Evolutionary conservation across 192 early-diverging fungal species (phyloP).

Genomic region (Gigaspora rosea): DNA sequence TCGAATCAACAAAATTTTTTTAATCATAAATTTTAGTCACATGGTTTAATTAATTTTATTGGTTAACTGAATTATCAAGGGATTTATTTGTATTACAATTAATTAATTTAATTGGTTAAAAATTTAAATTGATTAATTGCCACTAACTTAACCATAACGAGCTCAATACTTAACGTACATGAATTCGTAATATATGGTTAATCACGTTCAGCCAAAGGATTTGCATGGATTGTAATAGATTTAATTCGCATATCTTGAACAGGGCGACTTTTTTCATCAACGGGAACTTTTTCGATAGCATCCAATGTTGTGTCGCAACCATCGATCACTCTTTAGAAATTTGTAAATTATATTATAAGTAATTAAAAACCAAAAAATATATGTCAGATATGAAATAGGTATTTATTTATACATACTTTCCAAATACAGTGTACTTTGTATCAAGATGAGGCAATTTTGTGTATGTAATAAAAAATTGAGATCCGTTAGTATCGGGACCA

Average conservation of each 20-base stretch:
- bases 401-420: slow-evolving; percentile 60
- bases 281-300: slow-evolving; percentile 82
- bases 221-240: slow-evolving; percentile 88
- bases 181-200: slow-evolving; percentile 6
- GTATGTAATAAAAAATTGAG: slow-evolving; percentile 91
- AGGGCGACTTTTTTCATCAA: slow-evolving; percentile 81
- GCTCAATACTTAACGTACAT: neutral
- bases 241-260: slow-evolving; percentile 74
- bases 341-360: slow-evolving; percentile 1
- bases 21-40: too few species aligned
- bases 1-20: too few species aligned
- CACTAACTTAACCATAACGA: neutral
- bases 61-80: too few species aligned
- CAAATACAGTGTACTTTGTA: slow-evolving; percentile 89
- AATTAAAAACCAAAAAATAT: neutral
- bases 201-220: slow-evolving; percentile 81
- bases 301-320: slow-evolving; percentile 81
- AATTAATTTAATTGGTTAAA: too few species aligned
- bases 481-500: slow-evolving; percentile 87
- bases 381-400: too few species aligned
- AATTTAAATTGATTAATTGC: too few species aligned
- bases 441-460: slow-evolving; percentile 86
- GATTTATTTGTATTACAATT: too few species aligned
- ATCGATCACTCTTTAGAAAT: slow-evolving; percentile 72
- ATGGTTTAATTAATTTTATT: too few species aligned